Evolutionary conservation across 768 basidiomycete genomes (phyloP).

Genomic region (Calocera cornea): DNA sequence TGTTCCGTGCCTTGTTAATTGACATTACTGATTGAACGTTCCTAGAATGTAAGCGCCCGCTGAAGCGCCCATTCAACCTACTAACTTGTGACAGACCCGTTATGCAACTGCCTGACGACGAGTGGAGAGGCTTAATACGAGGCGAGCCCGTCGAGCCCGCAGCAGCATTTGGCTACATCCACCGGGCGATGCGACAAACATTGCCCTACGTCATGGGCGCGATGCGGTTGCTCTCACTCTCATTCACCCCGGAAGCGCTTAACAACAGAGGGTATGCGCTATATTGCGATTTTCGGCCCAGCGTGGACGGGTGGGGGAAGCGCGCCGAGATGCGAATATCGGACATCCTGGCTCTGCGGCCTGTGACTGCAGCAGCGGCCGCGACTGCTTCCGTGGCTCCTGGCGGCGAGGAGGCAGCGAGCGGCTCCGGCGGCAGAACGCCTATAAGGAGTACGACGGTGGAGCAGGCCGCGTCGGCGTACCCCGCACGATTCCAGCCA

Average conservation of each 20-base stretch:
- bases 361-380: neutral
- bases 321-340: constrained; percentile 58
- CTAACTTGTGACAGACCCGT: constrained; percentile 45
- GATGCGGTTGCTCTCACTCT: constrained; percentile 50
- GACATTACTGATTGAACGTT: neutral
- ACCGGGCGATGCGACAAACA: constrained; percentile 64
- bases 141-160: constrained; percentile 56
- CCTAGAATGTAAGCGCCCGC: constrained; percentile 30
- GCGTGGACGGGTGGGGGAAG: constrained; percentile 72
- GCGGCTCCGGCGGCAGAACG: neutral
- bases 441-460: constrained; percentile 1
- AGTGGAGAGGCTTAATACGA: constrained; percentile 74
- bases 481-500: neutral
- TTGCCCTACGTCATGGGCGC: constrained; percentile 66
- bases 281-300: constrained; percentile 79
- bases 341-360: constrained; percentile 43
- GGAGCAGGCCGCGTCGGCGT: neutral
- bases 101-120: constrained; percentile 49
- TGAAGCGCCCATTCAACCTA: neutral
- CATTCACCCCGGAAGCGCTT: constrained; percentile 44
- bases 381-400: neutral
- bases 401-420: neutral
- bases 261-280: constrained; percentile 58
- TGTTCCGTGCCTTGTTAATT: too few relatives aligned
- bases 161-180: constrained; percentile 70